phyloP scores from a whole-genome alignment of 495 filamentous ascomycete genomes.

The Xylaria bambusicola region DNA sequence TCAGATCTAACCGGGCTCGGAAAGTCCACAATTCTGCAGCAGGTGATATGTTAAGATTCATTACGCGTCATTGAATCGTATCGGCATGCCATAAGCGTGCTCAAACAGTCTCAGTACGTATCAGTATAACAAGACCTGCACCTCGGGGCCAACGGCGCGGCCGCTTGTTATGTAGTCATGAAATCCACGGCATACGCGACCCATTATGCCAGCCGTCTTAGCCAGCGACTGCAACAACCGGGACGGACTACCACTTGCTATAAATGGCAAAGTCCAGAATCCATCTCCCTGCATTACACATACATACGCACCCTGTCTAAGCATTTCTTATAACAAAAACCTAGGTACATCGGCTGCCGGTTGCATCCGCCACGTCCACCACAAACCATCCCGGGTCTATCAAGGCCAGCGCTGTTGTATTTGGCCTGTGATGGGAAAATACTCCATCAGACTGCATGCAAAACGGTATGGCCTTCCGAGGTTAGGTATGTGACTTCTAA shows the following conservation, averaged over 20 bases:
- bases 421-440: slow-evolving; percentile 33
- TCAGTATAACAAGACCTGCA: neutral
- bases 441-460: slow-evolving; percentile 36
- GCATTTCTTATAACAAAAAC: neutral
- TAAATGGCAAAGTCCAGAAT: slow-evolving; percentile 10
- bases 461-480: slow-evolving; percentile 23
- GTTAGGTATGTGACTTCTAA: slow-evolving; percentile 22
- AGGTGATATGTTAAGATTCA: neutral
- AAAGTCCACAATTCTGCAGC: neutral
- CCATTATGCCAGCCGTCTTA: slow-evolving; percentile 2
- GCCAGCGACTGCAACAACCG: slow-evolving; percentile 10
- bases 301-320: slow-evolving; percentile 3
- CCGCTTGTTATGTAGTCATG: neutral
- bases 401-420: neutral
- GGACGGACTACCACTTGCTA: slow-evolving; percentile 14
- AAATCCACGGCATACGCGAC: slow-evolving; percentile 10
- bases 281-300: slow-evolving; percentile 8
- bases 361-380: slow-evolving; percentile 8
- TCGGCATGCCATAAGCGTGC: slow-evolving; percentile 9
- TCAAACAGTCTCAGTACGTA: neutral
- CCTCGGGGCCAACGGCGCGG: neutral
- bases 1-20: slow-evolving; percentile 3
- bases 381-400: slow-evolving; percentile 24
- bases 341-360: slow-evolving; percentile 1
- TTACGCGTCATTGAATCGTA: neutral